phyloP scores from a whole-genome alignment of 2,329 filamentous ascomycete genomes.

The Ceratocystis diversiconidia region DNA sequence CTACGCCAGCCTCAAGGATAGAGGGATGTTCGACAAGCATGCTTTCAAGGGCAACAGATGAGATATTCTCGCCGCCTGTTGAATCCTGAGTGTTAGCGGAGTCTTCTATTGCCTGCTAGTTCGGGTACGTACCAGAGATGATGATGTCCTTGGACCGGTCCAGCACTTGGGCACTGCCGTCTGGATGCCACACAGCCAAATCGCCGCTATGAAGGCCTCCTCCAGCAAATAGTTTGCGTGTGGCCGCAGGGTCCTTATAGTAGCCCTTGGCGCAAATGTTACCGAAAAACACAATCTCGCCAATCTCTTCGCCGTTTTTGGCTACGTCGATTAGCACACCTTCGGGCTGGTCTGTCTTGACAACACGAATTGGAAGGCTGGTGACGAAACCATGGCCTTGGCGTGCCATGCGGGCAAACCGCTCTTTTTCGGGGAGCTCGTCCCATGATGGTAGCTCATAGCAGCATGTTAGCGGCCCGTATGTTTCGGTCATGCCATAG shows the following conservation, averaged over 20 bases:
- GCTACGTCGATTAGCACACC: slow-evolving; percentile 36
- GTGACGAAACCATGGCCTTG: slow-evolving; percentile 88
- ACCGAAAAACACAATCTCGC: slow-evolving; percentile 62
- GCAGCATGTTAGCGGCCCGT: slow-evolving; percentile 88
- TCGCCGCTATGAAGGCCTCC: slow-evolving; percentile 83
- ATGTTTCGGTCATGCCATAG: slow-evolving; percentile 79
- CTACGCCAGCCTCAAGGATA: slow-evolving; percentile 81
- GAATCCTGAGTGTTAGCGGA: background rate
- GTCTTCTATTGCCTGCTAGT: background rate
- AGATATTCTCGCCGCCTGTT: slow-evolving; percentile 88
- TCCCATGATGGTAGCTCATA: slow-evolving; percentile 82
- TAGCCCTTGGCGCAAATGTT: slow-evolving; percentile 91
- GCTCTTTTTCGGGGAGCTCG: slow-evolving; percentile 54
- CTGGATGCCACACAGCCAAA: slow-evolving; percentile 81
- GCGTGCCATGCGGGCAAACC: slow-evolving; percentile 78
- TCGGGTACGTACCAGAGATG: slow-evolving; percentile 55
- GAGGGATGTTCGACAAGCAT: slow-evolving; percentile 81
- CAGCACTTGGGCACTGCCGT: slow-evolving; percentile 80
- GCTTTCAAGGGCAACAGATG: slow-evolving; percentile 77
- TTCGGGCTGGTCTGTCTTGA: slow-evolving; percentile 62
- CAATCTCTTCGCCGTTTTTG: slow-evolving; percentile 36
- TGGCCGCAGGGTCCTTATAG: slow-evolving; percentile 78
- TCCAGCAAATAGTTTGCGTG: slow-evolving; percentile 71
- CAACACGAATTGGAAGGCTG: slow-evolving; percentile 63
- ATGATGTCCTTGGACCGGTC: slow-evolving; percentile 97